A percentile compares a stretch with the other conserved stretches of the same genome.
Evolutionary conservation across 1,139 yeast species (phyloP).

Genomic region (Geotrichum histeridarum): DNA sequence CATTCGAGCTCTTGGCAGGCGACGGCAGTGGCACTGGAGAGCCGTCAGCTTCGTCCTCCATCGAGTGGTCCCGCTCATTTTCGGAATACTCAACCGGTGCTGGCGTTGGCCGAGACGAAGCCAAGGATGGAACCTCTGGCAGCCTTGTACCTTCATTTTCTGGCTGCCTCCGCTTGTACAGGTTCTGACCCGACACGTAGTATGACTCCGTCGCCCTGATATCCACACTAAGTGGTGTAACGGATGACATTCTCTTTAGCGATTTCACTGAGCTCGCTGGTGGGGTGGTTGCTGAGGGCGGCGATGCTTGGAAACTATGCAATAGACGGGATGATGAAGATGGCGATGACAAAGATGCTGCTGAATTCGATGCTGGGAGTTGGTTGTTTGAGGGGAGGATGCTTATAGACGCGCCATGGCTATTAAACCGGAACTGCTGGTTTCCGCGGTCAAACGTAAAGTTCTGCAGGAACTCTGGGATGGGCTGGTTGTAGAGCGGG

Average conservation of each 20-base stretch:
- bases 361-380: neutral
- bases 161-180: neutral
- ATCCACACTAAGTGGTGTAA: neutral
- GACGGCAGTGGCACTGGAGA: slow-evolving; percentile 12
- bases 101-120: neutral
- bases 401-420: neutral
- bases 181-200: neutral
- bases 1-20: slow-evolving; percentile 5
- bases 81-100: slow-evolving; percentile 5
- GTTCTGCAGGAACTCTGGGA: slow-evolving; percentile 3
- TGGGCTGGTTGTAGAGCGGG: slow-evolving; percentile 10
- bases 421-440: slow-evolving; percentile 1
- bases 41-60: slow-evolving; percentile 1
- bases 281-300: neutral
- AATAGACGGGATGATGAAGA: too few species aligned
- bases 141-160: neutral
- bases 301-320: neutral
- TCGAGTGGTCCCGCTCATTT: neutral
- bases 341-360: neutral
- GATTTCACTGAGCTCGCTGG: neutral
- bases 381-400: neutral
- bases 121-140: neutral
- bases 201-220: neutral
- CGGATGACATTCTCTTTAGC: neutral
- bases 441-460: slow-evolving; percentile 8